Base-by-base conservation (phyloP, 1,284 basidiomycete genomes). In the Ganoderma multipileum region DNA sequence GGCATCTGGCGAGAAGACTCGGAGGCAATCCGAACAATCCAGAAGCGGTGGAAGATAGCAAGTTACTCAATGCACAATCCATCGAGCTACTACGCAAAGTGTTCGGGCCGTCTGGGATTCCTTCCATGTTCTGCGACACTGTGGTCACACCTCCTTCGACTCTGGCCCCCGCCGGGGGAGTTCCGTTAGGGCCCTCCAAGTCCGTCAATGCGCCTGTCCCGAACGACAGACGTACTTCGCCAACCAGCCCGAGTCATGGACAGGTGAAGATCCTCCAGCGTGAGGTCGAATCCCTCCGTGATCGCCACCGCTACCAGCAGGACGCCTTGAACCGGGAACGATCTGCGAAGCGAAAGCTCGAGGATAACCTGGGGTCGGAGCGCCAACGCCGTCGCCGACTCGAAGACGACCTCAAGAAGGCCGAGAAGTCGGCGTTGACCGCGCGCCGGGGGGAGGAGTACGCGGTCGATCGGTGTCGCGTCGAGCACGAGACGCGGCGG, bases 71-170 rank as follows among this genome's bases (percentile, higher is more conserved):
- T 63, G 74, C 76, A 33, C 81, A 82, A 61, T 81, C 86, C 14
- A 79, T 81, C 64, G 78, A 76, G 63, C 86, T 83, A 77, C 75
- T 89, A n/a, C 85, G 85, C 59, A 84, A 82, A 64, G 84, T 88
- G 14, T 88, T 87, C 68, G 86, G 86, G 5, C 62, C 71, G 18
- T 68, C 75, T 47, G 59, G 71, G 6, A 73, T 64, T 3, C 64
- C 61, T n/a, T 41, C 64, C 14, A 30, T 60, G 14, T 60, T 60
- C 23, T 14, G 23, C n/a, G 36, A 39, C 36, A 41, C 36, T 16
- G 28, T 30, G 7, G 11, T 38, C 28, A 23, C 58, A 16, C 5
- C 44, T 3, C 20, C 33, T 16, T 2, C 61, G 36, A 16, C 28
- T 2, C 23, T 36, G 18, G n/a, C 30, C 8, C 23, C 36, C 6